Evolutionary conservation across 108 stramenopile genomes (phyloP), one percentile per base, ranked within the genome.

Genomic region (Phaeodactylum tricornutum): DNA sequence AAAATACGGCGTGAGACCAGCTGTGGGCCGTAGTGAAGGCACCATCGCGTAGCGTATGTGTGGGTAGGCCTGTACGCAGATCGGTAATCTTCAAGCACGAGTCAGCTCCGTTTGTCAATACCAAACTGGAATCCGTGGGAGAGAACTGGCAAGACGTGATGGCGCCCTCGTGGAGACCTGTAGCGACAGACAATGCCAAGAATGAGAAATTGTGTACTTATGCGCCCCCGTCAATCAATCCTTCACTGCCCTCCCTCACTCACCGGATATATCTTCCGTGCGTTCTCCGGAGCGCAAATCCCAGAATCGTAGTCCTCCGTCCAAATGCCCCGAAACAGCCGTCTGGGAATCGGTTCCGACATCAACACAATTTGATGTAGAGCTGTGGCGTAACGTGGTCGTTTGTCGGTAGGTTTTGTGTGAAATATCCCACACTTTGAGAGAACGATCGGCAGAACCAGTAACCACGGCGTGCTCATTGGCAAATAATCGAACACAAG

Each of bases 381-480:
- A 79, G 40, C 75, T 67, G 47, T 81, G 78, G n/a, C 72, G 69
- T 34, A 91, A 54, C 1, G 82, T 87, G 28, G 56, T 53, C 7
- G 67, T 79, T 69, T 84, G 82, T 19, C 65, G 62, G 51, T 87
- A 91, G 25, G 82, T 87, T 55, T 76, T 62, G 41, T 75, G 62
- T 6, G 74, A 67, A 43, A 91, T 91, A 50, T 91, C 89, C 89
- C 89, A 91, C 4, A 91, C 40, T 39, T 73, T 74, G 15, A 91
- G 64, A 6, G 79, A 79, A 3, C 89, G 71, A 64, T 91, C 89
- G 2, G 84, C 69, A 1, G 82, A 77, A 21, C 65, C 89, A 16
- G 89, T 87, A n/a, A 91, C 22, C 1, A 91, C 65, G n/a, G 53
- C 66, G 32, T 80, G 74, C 36, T 63, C 75, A 17, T 55, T 59